A percentile compares a stretch with the other conserved stretches of the same genome.
Conservation (phyloP, 176 grass and related monocot species). For the Aegilops tauschii region DNA sequence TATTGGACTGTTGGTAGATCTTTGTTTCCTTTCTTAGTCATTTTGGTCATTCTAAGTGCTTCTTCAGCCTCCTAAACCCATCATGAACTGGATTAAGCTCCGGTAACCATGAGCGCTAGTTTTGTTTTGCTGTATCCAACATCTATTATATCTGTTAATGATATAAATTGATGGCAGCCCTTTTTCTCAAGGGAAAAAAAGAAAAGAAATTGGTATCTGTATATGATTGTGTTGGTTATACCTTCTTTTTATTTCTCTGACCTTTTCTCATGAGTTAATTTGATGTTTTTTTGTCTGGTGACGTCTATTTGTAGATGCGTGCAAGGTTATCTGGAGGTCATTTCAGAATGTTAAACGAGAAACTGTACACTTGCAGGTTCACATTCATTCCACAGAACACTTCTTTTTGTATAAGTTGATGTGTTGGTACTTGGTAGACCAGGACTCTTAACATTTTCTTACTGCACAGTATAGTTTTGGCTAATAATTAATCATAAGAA, state of each 20-base stretch:
- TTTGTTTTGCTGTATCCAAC: neutral
- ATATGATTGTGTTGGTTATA: neutral
- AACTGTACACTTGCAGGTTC: conserved; percentile 93
- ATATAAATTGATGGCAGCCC: neutral
- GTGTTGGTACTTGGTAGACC: neutral
- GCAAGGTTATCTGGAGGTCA: conserved; percentile 90
- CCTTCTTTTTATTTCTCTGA: neutral
- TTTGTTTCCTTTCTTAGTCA: neutral
- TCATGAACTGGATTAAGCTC: neutral
- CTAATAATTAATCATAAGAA: neutral
- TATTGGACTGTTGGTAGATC: neutral
- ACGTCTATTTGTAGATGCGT: conserved; percentile 64
- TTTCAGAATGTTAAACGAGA: conserved; percentile 97
- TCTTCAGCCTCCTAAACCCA: neutral
- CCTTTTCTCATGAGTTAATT: conserved; percentile 11
- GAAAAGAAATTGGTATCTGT: neutral
- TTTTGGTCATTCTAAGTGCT: neutral
- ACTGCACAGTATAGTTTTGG: neutral
- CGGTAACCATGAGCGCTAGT: neutral
- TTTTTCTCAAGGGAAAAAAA: neutral
- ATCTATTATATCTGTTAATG: neutral
- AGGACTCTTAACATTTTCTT: neutral
- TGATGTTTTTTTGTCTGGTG: neutral
- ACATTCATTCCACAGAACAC: conserved; percentile 15
- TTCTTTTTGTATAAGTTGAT: neutral